Base-by-base conservation (phyloP, 169 alveolate species). In the Condylostoma magnum region DNA sequence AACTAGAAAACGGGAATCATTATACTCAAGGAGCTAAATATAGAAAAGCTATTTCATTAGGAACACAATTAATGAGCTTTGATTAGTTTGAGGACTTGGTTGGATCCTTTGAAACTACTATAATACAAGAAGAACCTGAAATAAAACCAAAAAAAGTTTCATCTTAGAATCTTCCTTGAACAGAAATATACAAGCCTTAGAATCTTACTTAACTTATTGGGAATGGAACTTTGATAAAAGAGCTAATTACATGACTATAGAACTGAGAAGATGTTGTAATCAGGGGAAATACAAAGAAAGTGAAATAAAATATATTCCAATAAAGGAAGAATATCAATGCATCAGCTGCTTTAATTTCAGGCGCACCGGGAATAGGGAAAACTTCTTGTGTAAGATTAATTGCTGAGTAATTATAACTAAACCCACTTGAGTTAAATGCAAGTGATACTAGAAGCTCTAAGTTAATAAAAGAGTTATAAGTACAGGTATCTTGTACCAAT, bases 301-400 rank as follows among this genome's bases (percentile, higher is more conserved):
- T 80, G 2, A 70, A 77, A 70, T 79, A 76, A 58, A 83, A 83
- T 22, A 73, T n/a, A n/a, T n/a, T n/a, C n/a, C n/a, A n/a, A n/a
- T n/a, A n/a, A n/a, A n/a, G n/a, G n/a, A n/a, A n/a, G n/a, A 93
- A 92, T 68, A 36, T 91, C 2, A 95, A 93, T 80, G 97, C 98
- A 6, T 18, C 51, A 22, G 99, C 99, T 1, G 97, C 94, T 4
- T 84, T 98, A 50, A 86, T 98, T 30, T 89, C 98, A 27, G 99
- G 99, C 0, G 98, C 99, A n/a, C 99, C 99, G 4, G 99, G 99
- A 12, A 95, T 97, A 28, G 99, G 99, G n/a, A 97, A 98, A 92
- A 96, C 99, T 31, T 88, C 99, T 1, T 83, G 97, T 1, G 98
- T 97, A 2, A 87, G 96, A 77, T 79, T 97, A 22, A 91, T 96